Evolutionary conservation across 1,139 yeast genomes (phyloP).

Genomic region (Debaryomyces psychrophilus): DNA sequence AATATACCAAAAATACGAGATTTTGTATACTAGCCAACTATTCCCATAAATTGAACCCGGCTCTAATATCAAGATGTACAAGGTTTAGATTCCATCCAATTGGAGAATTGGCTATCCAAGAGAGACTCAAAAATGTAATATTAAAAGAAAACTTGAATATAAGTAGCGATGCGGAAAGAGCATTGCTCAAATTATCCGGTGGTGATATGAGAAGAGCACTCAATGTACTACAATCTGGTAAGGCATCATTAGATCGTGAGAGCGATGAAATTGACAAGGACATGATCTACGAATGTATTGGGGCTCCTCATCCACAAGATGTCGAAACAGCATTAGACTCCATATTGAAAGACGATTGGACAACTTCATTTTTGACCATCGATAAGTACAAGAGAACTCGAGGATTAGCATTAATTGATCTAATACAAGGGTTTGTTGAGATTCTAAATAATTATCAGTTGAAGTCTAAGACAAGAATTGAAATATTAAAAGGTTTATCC

Average conservation of each 20-base stretch:
- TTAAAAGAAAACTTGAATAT: conserved; percentile 66
- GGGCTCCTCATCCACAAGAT: conserved; percentile 92
- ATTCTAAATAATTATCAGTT: conserved; percentile 70
- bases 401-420: conserved; percentile 89
- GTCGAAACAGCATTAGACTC: conserved; percentile 74
- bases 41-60: conserved; percentile 94
- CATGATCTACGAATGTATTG: conserved; percentile 91
- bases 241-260: conserved; percentile 62
- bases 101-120: conserved; percentile 63
- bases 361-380: conserved; percentile 70
- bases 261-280: conserved; percentile 61
- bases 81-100: conserved; percentile 91
- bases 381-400: conserved; percentile 63
- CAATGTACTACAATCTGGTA: conserved; percentile 92
- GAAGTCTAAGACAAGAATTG: conserved; percentile 60
- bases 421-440: conserved; percentile 74
- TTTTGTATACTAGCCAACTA: conserved; percentile 96
- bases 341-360: conserved; percentile 86
- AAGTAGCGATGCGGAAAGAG: conserved; percentile 58
- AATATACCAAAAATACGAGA: conserved; percentile 90
- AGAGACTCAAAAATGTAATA: conserved; percentile 69
- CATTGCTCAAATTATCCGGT: conserved; percentile 69
- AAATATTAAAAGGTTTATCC: conserved; percentile 67
- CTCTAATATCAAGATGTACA: conserved; percentile 91
- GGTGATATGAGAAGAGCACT: conserved; percentile 98